These are phyloP conservation scores for Rugonectria rugulosa DNA, from an alignment of 2,329 filamentous ascomycete genomes.

Conservation along the genomic window DNA sequence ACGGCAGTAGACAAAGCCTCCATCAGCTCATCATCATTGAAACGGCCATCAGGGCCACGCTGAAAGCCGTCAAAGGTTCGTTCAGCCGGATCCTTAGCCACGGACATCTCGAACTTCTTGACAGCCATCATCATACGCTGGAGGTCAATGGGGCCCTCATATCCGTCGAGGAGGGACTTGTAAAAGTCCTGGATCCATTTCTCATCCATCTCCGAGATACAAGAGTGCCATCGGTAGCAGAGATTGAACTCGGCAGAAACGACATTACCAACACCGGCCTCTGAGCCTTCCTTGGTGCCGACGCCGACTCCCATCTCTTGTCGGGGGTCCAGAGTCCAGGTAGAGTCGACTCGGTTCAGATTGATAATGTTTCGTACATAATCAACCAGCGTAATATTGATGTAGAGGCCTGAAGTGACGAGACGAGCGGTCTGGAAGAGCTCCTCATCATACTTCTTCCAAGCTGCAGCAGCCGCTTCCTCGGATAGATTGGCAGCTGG, in stretches of 20 bases:
- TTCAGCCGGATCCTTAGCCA: slow-evolving; percentile 72
- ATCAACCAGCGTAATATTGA: slow-evolving; percentile 80
- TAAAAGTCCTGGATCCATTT: slow-evolving; percentile 80
- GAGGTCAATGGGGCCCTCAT: slow-evolving; percentile 64
- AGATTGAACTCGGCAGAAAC: slow-evolving; percentile 91
- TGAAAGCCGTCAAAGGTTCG: slow-evolving; percentile 73
- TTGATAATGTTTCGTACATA: slow-evolving; percentile 83
- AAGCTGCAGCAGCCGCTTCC: slow-evolving; percentile 59
- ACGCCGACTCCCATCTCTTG: slow-evolving; percentile 67
- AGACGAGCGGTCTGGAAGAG: slow-evolving; percentile 81
- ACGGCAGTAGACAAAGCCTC: slow-evolving; percentile 72
- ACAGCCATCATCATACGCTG: slow-evolving; percentile 70
- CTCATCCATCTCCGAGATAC: slow-evolving; percentile 77
- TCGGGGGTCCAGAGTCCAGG: slow-evolving; percentile 83
- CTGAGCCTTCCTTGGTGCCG: slow-evolving; percentile 64
- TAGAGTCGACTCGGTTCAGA: slow-evolving; percentile 64
- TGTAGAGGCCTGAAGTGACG: slow-evolving; percentile 78
- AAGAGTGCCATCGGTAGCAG: slow-evolving; percentile 87
- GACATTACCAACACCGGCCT: slow-evolving; percentile 79
- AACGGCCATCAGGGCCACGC: slow-evolving; percentile 71
- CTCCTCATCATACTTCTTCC: slow-evolving; percentile 78
- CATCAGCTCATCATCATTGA: slow-evolving; percentile 79
- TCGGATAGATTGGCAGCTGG: slow-evolving; percentile 59
- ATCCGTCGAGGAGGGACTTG: slow-evolving; percentile 61
- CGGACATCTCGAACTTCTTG: slow-evolving; percentile 65